Percentiles rank a stretch among this genome's conserved stretches.
phyloP scores from a whole-genome alignment of 495 filamentous ascomycete genomes.

The Amniculicola lignicola region DNA sequence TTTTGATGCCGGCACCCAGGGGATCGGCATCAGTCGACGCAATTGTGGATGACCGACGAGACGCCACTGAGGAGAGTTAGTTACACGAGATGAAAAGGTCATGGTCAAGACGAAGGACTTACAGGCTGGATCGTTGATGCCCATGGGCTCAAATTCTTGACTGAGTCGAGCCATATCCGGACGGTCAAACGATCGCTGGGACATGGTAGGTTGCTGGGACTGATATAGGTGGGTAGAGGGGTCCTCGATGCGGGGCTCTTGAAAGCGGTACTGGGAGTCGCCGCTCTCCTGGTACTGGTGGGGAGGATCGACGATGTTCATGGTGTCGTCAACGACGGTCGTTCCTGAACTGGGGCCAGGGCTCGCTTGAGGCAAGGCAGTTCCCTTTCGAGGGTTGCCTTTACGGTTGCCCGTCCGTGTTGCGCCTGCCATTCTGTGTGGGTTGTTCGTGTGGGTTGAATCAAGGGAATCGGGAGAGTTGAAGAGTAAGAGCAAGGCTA shows the following conservation, averaged over 20 bases:
- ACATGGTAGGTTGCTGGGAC: background rate
- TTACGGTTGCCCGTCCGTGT: too few relatives aligned
- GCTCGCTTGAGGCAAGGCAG: background rate
- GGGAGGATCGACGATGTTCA: background rate
- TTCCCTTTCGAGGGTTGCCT: too few relatives aligned
- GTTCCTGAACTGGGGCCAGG: background rate
- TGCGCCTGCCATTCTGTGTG: too few relatives aligned
- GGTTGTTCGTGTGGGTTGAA: too few relatives aligned
- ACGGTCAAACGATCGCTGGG: background rate
- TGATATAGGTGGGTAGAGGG: background rate
- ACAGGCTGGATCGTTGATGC: background rate
- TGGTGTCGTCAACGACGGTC: background rate
- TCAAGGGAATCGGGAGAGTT: too few relatives aligned
- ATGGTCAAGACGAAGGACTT: too few relatives aligned
- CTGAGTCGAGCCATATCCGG: conserved; percentile 1
- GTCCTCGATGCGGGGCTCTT: background rate
- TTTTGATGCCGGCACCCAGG: conserved; percentile 24
- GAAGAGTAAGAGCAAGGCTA: too few relatives aligned
- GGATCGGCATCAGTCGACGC: conserved; percentile 1
- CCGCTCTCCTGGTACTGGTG: too few relatives aligned
- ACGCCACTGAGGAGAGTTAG: too few relatives aligned
- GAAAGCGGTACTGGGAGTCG: too few relatives aligned
- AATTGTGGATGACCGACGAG: conserved; percentile 1
- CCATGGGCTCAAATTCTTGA: conserved; percentile 3
- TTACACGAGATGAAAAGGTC: too few relatives aligned